These are phyloP conservation scores for Pyrenula aspistea DNA, from an alignment of 495 filamentous ascomycete genomes.

Conservation along the genomic window DNA sequence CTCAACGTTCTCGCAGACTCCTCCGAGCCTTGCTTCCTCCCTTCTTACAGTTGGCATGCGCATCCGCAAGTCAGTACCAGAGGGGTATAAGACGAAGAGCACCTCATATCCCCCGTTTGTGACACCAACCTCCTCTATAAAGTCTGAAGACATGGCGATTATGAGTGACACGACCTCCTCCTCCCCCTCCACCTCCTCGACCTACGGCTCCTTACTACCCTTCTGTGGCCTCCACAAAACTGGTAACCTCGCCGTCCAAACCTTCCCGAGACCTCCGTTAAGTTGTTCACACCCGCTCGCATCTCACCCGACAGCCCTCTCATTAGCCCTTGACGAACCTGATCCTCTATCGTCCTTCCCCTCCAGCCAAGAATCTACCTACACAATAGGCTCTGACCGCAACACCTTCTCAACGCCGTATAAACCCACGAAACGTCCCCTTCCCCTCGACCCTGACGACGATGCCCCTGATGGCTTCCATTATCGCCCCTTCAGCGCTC, in stretches of 20 bases:
- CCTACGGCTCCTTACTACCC: conserved; percentile 48
- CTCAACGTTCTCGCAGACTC: conserved; percentile 28
- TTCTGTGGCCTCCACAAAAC: conserved; percentile 66
- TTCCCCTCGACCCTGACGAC: neutral
- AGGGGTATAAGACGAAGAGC: conserved; percentile 71
- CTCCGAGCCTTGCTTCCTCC: conserved; percentile 53
- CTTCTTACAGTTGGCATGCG: conserved; percentile 86
- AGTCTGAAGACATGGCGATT: neutral
- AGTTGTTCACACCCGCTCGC: conserved; percentile 1
- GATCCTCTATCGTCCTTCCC: conserved; percentile 29
- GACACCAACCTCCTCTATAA: neutral
- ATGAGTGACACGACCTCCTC: neutral
- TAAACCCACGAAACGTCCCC: neutral
- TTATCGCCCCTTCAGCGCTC: too few relatives aligned
- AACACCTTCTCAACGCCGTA: conserved; percentile 14
- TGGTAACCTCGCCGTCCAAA: conserved; percentile 24
- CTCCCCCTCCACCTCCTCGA: conserved; percentile 11
- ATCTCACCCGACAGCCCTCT: conserved; percentile 1
- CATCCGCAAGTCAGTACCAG: conserved; percentile 78
- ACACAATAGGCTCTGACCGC: conserved; percentile 8
- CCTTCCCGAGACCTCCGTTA: conserved; percentile 8
- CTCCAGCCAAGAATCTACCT: conserved; percentile 31
- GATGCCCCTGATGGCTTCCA: neutral
- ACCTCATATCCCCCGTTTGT: neutral
- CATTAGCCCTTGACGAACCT: conserved; percentile 19